Evolutionary conservation across 768 basidiomycete genomes (phyloP).

Genomic region (Leccinum arenicola): DNA sequence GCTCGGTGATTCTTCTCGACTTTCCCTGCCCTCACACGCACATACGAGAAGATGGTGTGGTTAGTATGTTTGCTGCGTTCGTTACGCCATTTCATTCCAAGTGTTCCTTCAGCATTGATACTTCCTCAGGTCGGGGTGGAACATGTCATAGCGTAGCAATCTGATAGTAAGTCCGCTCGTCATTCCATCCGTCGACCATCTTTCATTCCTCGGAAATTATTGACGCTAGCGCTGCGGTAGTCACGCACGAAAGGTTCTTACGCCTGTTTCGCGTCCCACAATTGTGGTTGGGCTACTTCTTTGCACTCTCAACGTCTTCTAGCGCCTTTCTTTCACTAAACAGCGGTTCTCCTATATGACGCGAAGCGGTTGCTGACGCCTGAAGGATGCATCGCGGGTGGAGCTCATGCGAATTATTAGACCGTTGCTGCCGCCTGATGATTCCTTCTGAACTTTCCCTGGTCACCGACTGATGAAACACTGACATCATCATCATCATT

Average conservation of each 20-base stretch:
- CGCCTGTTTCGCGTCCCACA: slow-evolving; percentile 6
- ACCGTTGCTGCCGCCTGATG: slow-evolving; percentile 2
- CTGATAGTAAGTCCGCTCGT: slow-evolving; percentile 9
- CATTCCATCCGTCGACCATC: slow-evolving; percentile 12
- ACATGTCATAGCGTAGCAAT: slow-evolving; percentile 4
- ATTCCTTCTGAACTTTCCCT: slow-evolving; percentile 13
- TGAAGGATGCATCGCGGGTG: slow-evolving; percentile 8
- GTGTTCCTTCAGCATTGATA: slow-evolving; percentile 10
- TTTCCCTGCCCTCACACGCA: not conserved
- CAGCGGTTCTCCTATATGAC: slow-evolving; percentile 8
- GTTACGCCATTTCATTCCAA: slow-evolving; percentile 26
- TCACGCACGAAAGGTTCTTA: slow-evolving; percentile 12
- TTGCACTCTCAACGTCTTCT: slow-evolving; percentile 12
- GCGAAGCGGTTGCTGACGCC: slow-evolving; percentile 10
- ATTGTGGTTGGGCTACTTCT: slow-evolving; percentile 4
- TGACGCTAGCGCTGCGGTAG: slow-evolving; percentile 7
- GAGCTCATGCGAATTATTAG: slow-evolving; percentile 11
- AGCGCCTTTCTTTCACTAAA: not conserved
- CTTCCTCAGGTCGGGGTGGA: slow-evolving; percentile 6
- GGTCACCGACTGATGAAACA: slow-evolving; percentile 2
- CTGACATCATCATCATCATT: slow-evolving; percentile 22
- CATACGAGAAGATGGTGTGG: slow-evolving; percentile 18
- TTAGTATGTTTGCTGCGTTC: slow-evolving; percentile 21
- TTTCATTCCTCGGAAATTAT: slow-evolving; percentile 32
- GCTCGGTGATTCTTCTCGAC: slow-evolving; percentile 19